These are phyloP conservation scores for Ophiostoma piceae DNA, from an alignment of 2,329 filamentous ascomycete species.

Conservation along the genomic window DNA sequence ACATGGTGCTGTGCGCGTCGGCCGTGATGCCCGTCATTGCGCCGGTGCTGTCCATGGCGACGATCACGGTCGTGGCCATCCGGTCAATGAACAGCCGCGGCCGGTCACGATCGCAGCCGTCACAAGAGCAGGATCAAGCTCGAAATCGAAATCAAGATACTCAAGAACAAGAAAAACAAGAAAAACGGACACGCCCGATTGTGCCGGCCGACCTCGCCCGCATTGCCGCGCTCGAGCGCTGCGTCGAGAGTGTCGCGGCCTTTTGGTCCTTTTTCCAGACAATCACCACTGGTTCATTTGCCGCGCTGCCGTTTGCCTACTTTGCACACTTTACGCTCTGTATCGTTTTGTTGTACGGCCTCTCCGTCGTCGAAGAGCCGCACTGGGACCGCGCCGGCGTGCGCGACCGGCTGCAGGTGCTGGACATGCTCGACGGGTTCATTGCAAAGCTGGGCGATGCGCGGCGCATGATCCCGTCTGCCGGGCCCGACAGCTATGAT, in stretches of 20 bases:
- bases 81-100: neutral
- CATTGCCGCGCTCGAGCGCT: constrained; percentile 24
- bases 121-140: neutral
- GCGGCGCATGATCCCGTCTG: neutral
- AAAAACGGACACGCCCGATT: neutral
- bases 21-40: constrained; percentile 26
- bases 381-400: constrained; percentile 37
- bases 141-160: neutral
- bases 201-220: constrained; percentile 24
- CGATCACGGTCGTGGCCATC: constrained; percentile 14
- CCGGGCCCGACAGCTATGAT: constrained; percentile 7
- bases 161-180: neutral
- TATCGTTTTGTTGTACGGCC: constrained; percentile 34
- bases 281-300: constrained; percentile 30
- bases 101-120: neutral
- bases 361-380: constrained; percentile 36
- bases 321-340: constrained; percentile 36
- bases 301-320: constrained; percentile 35
- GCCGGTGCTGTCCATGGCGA: constrained; percentile 16
- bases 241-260: constrained; percentile 32
- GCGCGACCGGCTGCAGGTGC: constrained; percentile 34
- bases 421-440: constrained; percentile 32
- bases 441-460: constrained; percentile 24
- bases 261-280: constrained; percentile 36
- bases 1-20: constrained; percentile 38